Base-by-base conservation (phyloP, 768 basidiomycete genomes). In the Russula emetica region DNA sequence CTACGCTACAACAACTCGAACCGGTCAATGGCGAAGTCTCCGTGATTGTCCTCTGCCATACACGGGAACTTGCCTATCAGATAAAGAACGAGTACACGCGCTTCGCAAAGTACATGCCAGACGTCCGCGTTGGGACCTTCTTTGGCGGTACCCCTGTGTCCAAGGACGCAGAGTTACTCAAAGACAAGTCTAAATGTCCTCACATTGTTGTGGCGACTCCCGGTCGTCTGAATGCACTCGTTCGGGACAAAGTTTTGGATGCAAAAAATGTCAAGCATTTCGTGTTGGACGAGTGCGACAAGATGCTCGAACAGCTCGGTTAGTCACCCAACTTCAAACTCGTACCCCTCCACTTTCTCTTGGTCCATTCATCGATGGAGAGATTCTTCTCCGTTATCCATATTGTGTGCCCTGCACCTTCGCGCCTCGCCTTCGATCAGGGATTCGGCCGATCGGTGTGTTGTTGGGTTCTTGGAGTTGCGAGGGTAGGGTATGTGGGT, bases 271-370 rank as follows among this genome's bases (percentile, higher is more conserved):
- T 98, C 77, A 98, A 98, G 80, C 96, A 98, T 81, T 99, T 99
- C 78, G 94, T 97, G 62, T 82, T 99, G 76, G 97, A 99, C 84
- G 97, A 99, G 81, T 99, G 97, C 84, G 97, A 99, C 84, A 99
- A 99, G 86, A 98, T 99, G 94, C 90, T 99, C 75, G 97, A 99
- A 85, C 91, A 94, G 86, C 94, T 99, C 81, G 97, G 97, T 99
- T 92, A 98, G 97, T 99, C 85, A 77, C 87, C 82, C 87, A 81
- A 80, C 85, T 88, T 87, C 81, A 83, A 83, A 83, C 79, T 78
- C 78, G 73, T 77, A 74, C 76, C 73, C 75, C 76, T 66, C 70
- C 66, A 64, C 64, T 70, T 69, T 60, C 58, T 67, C 60, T 64
- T 70, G 66, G 67, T 70, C 66, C 63, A 59, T 67, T 67, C 69